Base-by-base conservation (phyloP, 305 asterid species). In the Fraxinus sp. region DNA sequence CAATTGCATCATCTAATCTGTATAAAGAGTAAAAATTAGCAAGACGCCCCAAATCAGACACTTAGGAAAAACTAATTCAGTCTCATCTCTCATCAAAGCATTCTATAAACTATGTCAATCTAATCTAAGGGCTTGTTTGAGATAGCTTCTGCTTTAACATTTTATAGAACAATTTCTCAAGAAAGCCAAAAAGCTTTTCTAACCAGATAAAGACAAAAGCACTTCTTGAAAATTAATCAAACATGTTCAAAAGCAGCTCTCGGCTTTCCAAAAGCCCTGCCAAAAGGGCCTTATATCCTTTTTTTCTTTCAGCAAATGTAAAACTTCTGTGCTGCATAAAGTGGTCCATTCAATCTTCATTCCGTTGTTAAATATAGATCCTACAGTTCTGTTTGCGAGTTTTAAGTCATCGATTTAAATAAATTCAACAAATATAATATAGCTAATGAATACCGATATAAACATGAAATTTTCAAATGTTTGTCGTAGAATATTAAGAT, bases 21-120 rank as follows among this genome's bases (percentile, higher is more conserved):
- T n/a, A n/a, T n/a, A n/a, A n/a, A 30, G 77, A 52, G 78, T 41
- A 84, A 26, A 52, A 22, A n/a, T 39, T 71, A 41, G 9, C 57
- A n/a, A 70, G 6, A 33, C 36, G 32, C 8, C 72, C 20, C 33
- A 64, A 64, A 64, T 64, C 6, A 11, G 11, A 59, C 11, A 3
- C 20, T 30, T 30, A 0, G 3, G 3, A 57, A 18, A 16, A n/a
- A 57, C 28, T 57, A 57, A 1, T 16, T 57, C 68, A n/a, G 0
- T 57, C 68, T 57, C 68, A 18, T n/a, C 3, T 57, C 68, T 57
- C 68, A 18, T n/a, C 66, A 14, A 55, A 1, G 5, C 71, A 20
- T 2, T 28, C 71, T 62, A 62, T 62, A 20, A 20, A 62, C 28
- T 2, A 62, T 20, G 18, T 20, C n/a, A 66, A 18, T 66, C 14